phyloP scores from a whole-genome alignment of 1,284 basidiomycete species.

The Microbotryomycetes sp. region DNA sequence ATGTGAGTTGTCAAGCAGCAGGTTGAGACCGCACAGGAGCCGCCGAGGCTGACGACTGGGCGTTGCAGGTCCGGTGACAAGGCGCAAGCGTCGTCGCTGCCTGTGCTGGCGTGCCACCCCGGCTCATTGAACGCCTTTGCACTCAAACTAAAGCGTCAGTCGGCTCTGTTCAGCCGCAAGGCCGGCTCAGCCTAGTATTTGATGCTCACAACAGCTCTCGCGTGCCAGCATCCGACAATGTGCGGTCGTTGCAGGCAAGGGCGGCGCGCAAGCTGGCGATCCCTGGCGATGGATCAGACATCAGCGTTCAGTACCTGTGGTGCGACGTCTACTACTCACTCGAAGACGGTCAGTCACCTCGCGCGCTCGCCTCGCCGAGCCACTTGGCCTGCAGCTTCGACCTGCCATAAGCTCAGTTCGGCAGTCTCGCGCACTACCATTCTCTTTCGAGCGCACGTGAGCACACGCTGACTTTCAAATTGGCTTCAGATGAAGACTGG shows the following conservation, averaged over 20 bases:
- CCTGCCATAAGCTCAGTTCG: neutral
- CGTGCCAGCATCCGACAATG: conserved; percentile 14
- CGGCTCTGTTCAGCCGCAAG: neutral
- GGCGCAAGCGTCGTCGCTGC: neutral
- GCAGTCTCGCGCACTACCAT: neutral
- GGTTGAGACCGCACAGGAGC: too few species aligned
- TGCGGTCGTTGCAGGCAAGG: conserved; percentile 20
- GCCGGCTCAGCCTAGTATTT: neutral
- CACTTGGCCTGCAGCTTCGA: neutral
- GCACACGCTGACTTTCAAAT: neutral
- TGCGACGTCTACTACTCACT: conserved; percentile 34
- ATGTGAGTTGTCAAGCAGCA: too few species aligned
- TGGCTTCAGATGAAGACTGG: conserved; percentile 35
- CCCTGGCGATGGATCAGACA: conserved; percentile 13
- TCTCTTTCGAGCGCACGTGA: neutral
- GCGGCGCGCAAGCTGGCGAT: conserved; percentile 26
- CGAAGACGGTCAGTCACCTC: conserved; percentile 30
- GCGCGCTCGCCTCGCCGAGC: neutral
- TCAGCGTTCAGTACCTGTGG: conserved; percentile 28
- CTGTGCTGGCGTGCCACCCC: conserved; percentile 30
- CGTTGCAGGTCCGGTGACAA: neutral
- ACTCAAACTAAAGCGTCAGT: conserved; percentile 31
- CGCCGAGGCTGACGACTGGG: too few species aligned
- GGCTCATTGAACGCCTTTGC: conserved; percentile 34
- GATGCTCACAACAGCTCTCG: too few species aligned